phyloP scores from a whole-genome alignment of 345 rosid species.

The Pelargonium nanum region DNA sequence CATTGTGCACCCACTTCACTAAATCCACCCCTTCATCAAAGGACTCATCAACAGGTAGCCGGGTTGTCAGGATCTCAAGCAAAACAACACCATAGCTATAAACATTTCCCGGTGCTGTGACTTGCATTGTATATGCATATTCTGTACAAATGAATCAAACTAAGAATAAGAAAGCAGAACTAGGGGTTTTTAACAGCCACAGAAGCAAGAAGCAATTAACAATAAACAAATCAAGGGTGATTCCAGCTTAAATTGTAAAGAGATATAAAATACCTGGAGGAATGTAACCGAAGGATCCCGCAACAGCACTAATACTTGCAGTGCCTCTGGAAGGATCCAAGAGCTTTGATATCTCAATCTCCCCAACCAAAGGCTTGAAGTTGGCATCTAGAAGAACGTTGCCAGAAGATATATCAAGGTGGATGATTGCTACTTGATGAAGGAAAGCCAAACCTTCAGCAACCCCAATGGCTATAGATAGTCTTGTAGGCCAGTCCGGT shows the following conservation, averaged over 20 bases:
- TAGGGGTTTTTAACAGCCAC: neutral
- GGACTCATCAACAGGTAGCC: slow-evolving; percentile 74
- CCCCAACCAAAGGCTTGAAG: slow-evolving; percentile 65
- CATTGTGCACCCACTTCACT: slow-evolving; percentile 95
- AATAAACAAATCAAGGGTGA: neutral
- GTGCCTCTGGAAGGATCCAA: slow-evolving; percentile 69
- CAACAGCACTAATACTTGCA: slow-evolving; percentile 87
- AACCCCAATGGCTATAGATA: slow-evolving; percentile 73
- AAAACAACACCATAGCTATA: slow-evolving; percentile 93
- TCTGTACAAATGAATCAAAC: slow-evolving; percentile 30
- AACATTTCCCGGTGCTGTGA: slow-evolving; percentile 88
- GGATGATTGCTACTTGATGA: slow-evolving; percentile 82
- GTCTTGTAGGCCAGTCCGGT: slow-evolving; percentile 87
- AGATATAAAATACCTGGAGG: slow-evolving; percentile 59
- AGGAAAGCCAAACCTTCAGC: slow-evolving; percentile 91
- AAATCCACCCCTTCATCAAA: slow-evolving; percentile 84
- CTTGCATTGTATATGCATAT: slow-evolving; percentile 89
- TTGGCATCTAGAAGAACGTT: slow-evolving; percentile 74
- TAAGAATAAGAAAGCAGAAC: neutral
- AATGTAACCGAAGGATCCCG: slow-evolving; percentile 90
- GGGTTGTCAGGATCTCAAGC: slow-evolving; percentile 79
- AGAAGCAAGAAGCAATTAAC: neutral
- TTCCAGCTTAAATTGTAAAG: neutral
- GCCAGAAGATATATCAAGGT: slow-evolving; percentile 79
- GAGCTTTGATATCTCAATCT: slow-evolving; percentile 87